phyloP scores from a whole-genome alignment of 2,329 filamentous ascomycete species.

The Biscogniauxia mediterranea region DNA sequence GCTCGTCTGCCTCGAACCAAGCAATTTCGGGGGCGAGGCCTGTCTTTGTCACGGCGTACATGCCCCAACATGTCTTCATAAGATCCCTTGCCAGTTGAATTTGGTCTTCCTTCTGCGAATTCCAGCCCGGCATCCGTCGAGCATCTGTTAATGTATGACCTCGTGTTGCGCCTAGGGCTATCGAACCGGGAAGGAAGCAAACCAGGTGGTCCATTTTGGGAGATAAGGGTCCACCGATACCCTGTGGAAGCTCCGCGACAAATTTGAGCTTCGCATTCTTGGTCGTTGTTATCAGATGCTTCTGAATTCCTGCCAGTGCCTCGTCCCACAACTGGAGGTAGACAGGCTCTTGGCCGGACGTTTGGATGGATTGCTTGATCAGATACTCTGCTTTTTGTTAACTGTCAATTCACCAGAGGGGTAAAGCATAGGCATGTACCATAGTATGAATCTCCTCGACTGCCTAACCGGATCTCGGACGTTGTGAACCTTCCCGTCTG shows the following conservation, averaged over 20 bases:
- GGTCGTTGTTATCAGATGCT: conserved; percentile 86
- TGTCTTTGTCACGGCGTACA: conserved; percentile 83
- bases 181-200: conserved; percentile 92
- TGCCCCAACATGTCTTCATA: conserved; percentile 94
- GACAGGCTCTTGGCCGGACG: conserved; percentile 74
- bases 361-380: conserved; percentile 95
- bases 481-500: conserved; percentile 75
- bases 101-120: conserved; percentile 73
- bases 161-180: conserved; percentile 79
- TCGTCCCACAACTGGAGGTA: conserved; percentile 92
- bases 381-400: conserved; percentile 61
- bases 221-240: conserved; percentile 62
- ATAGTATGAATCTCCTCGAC: conserved; percentile 93
- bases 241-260: conserved; percentile 76
- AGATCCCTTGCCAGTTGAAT: conserved; percentile 82
- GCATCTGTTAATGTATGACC: conserved; percentile 72
- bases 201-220: conserved; percentile 97
- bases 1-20: conserved; percentile 72
- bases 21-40: conserved; percentile 88
- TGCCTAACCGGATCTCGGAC: conserved; percentile 82
- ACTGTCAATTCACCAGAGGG: not conserved
- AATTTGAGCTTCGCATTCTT: conserved; percentile 74
- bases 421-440: conserved; percentile 30
- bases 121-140: conserved; percentile 68
- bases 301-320: conserved; percentile 75